Evolutionary conservation across 129 eudicot genomes (phyloP), one percentile per base, ranked within the genome.

Genomic region (Kitagawia praeruptora): DNA sequence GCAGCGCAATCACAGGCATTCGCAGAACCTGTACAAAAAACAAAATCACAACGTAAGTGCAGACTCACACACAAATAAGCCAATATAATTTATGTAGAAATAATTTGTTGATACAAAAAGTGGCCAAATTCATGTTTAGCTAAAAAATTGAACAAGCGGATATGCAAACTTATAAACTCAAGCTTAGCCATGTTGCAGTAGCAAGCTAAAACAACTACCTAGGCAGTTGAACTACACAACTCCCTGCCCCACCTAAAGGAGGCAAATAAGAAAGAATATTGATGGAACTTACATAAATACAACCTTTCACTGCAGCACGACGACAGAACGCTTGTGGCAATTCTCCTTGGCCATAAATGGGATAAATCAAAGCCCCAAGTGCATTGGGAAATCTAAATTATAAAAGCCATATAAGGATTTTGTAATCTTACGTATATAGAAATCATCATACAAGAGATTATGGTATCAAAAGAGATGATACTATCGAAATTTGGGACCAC

Each of bases 241-340:
- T 25, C 72, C 19, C 16, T 46, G 25, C 40, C 77, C 14, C 15
- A 27, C 18, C 2, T 4, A 9, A 46, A 46, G 19, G 8, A 46
- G 14, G 4, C 8, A 45, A 46, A 41, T 38, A 45, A 79, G 6
- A 31, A 25, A 61, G 75, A 12, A n/a, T 77, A 34, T 25, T 51
- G 21, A 25, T n/a, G 41, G 47, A 64, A 89, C 96, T 87, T 87
- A 95, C 99, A 88, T 92, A 88, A 72, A 92, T 81, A 82, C 96
- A 95, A 75, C 99, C 97, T 86, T 95, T 95, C 81, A 95, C 99
- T 42, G 99, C 99, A 83, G 99, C 99, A 83, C 99, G 96, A 12
- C 99, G 93, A 69, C 99, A 95, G 86, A 95, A 95, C 61, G 99
- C 97, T 83, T 92, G 99, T 72, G 96, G 87, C 74, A 92, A 85